Base-by-base conservation (phyloP, 2,329 filamentous ascomycete species). In the Lasiodiplodia sp. region DNA sequence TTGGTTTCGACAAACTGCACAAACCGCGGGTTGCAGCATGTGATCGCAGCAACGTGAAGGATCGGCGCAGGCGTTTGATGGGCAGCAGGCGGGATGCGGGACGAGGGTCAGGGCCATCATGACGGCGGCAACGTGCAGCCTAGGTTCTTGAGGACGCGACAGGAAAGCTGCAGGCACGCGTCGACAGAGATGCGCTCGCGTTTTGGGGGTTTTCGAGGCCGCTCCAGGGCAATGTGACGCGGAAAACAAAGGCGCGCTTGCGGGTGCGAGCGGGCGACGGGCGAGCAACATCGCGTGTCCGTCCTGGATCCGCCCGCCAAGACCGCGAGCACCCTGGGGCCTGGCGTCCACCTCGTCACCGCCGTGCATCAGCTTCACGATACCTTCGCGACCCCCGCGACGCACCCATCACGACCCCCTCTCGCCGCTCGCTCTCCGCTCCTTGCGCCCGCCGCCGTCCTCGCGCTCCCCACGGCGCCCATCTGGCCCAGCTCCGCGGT, bases 331-430 rank as follows among this genome's bases (percentile, higher is more conserved):
- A 67, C 65, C 65, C 65, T 67, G 53, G 64, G 64, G 44, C 64
- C 64, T 56, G 63, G 57, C 64, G 51, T 40, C 64, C 37, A 28
- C 55, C 34, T 58, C 64, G 55, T 58, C 52, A 58, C 65, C 65
- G 65, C 64, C 64, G 64, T 49, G 63, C 56, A 67, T 58, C 65
- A 57, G 65, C 65, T 67, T 55, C 53, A 67, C 65, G 40, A 67
- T 51, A 56, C 65, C 4, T 52, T 25, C 44, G 40, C 25, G 64
- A 66, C 64, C n/a, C 25, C 64, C 40, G 38, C 64, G 14, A 31
- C 51, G 37, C 21, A 21, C 65, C 65, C 65, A 67, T 67, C 65
- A 12, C 28, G 10, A n/a, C 55, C 16, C 44, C 14, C 14, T 60
- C 55, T 34, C 55, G 56, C 47, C 44, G 34, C 21, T 21, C 44